Base-by-base conservation (phyloP, 106 monocot species). In the Dioscorea zingiberensis region DNA sequence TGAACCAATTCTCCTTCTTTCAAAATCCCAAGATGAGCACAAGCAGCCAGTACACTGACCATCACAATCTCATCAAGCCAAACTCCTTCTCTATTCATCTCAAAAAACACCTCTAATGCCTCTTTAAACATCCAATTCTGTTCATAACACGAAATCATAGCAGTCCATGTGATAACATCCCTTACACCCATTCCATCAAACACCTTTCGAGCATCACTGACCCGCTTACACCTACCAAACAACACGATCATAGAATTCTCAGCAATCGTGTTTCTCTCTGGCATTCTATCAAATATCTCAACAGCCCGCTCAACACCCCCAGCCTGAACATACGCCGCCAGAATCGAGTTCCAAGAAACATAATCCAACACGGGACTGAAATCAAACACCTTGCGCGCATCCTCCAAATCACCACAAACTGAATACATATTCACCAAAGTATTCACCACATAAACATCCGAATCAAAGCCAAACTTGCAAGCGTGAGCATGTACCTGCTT, bases 321-420 rank as follows among this genome's bases (percentile, higher is more conserved):
- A 18, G 17, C 49, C 49, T 77, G 71, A 28, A 95, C 78, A 27
- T 87, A 90, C 0, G 74, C 84, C 2, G 90, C 73, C 38, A 94
- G 69, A 19, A 94, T 85, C 27, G 94, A 78, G 27, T 94, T 94
- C 94, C 94, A 94, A 15, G 90, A 80, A 48, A 90, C 90, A 28
- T 65, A 68, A 77, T 90, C 94, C 67, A 67, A 21, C 16, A 80
- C 68, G 38, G 74, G 73, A 70, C 86, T 83, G 59, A 13, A 49
- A 62, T 94, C 82, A 38, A 98, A 98, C 80, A 89, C 21, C 17
- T 30, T 13, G 22, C 86, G 81, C 3, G 92, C 97, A 64, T 72
- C 70, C 3, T 3, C 28, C 68, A 92, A 24, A 45, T 65, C 26
- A 67, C 84, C 79, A 48, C 84, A 92, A 27, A 62, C 86, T 9